Conservation (phyloP, 163 green algal genomes). For the Scenedesmus sp. region DNA sequence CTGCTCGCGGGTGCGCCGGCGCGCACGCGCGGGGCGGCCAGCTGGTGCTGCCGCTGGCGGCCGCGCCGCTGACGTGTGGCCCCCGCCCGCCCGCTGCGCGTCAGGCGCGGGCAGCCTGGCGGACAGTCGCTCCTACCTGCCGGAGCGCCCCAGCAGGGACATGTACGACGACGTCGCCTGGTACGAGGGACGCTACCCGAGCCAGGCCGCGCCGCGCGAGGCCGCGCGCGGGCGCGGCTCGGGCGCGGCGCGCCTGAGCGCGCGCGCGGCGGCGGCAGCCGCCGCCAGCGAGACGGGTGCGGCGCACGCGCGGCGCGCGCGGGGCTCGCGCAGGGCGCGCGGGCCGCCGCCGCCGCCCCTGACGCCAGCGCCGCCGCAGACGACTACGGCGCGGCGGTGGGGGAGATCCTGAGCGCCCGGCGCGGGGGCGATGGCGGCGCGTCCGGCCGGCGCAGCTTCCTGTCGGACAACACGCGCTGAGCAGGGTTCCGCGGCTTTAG, state of each 20-base stretch:
- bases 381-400: constrained; percentile 1
- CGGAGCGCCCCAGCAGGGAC: constrained; percentile 14
- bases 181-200: constrained; percentile 48
- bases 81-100: no score
- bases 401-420: background rate
- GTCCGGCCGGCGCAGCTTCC: constrained; percentile 20
- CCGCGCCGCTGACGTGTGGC: no score
- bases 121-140: constrained; percentile 28
- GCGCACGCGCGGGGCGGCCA: no score
- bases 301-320: no score
- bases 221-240: constrained; percentile 10
- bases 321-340: no score
- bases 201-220: background rate
- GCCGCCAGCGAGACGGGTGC: constrained; percentile 36
- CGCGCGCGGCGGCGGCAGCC: constrained; percentile 2
- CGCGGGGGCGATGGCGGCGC: background rate
- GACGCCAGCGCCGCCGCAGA: no score
- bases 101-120: constrained; percentile 9
- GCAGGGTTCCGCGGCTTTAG: no score
- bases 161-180: constrained; percentile 48
- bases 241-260: background rate
- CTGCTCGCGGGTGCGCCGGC: constrained; percentile 19
- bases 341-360: no score
- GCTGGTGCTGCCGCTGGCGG: background rate
- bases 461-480: constrained; percentile 18